These are phyloP conservation scores for Globisporangium apiculatum DNA, from an alignment of 352 stramenopile species.

Conservation along the genomic window DNA sequence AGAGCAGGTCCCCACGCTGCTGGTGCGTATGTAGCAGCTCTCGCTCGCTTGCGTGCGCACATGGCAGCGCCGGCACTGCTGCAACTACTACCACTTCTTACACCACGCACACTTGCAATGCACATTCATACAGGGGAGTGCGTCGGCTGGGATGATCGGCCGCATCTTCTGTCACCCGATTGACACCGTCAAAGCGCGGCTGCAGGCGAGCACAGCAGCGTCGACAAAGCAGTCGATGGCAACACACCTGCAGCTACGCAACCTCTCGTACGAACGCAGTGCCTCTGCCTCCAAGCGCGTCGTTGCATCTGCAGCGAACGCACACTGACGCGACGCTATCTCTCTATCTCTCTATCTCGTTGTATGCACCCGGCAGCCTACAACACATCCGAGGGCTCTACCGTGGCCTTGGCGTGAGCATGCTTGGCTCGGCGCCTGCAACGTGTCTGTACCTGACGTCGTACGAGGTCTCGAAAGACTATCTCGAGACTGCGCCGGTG, in stretches of 20 bases:
- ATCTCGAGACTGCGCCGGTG: conserved; percentile 28
- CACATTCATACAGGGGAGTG: conserved; percentile 45
- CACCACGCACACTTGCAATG: background rate
- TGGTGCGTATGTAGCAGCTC: conserved; percentile 18
- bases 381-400: conserved; percentile 88
- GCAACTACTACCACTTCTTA: no score
- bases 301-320: background rate
- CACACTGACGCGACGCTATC: background rate
- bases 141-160: conserved; percentile 73
- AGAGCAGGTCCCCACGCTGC: conserved; percentile 49
- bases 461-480: conserved; percentile 89
- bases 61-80: no score
- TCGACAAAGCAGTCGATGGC: conserved; percentile 26
- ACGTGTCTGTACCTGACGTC: conserved; percentile 96
- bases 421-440: conserved; percentile 92
- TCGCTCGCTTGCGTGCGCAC: background rate
- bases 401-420: conserved; percentile 91
- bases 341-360: background rate
- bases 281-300: no score
- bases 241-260: conserved; percentile 35
- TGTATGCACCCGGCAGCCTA: conserved; percentile 13
- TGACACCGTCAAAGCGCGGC: conserved; percentile 87
- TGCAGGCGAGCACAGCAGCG: conserved; percentile 44
- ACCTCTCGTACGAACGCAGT: conserved; percentile 25
- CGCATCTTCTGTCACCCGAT: conserved; percentile 89